Conservation (phyloP, 2,329 filamentous ascomycete species). For the Phaeosphaeriaceae sp. region DNA sequence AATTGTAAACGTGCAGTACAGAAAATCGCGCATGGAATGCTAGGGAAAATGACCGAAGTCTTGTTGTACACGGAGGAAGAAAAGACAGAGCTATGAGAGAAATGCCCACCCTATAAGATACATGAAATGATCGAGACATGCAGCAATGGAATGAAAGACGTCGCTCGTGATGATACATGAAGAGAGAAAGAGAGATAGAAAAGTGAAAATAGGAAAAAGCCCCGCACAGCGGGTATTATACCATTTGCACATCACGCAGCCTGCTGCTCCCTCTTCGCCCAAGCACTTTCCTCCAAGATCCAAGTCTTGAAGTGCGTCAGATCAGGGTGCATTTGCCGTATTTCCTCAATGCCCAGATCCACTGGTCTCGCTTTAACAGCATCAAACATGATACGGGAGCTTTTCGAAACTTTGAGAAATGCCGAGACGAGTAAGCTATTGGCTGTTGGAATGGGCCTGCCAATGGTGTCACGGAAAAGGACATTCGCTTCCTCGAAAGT, state of each 20-base stretch:
- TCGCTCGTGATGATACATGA: not conserved
- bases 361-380: constrained; percentile 57
- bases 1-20: not conserved
- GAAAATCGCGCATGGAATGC: not conserved
- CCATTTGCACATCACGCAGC: not conserved
- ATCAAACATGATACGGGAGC: constrained; percentile 53
- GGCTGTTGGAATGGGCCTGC: constrained; percentile 50
- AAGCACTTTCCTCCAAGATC: constrained; percentile 53
- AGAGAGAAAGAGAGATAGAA: not conserved
- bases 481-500: constrained; percentile 49
- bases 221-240: not conserved
- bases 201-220: not conserved
- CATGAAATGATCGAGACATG: not conserved
- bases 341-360: constrained; percentile 51
- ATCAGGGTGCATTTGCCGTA: constrained; percentile 51
- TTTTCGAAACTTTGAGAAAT: constrained; percentile 45
- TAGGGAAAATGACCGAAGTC: not conserved
- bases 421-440: constrained; percentile 45
- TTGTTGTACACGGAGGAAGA: not conserved
- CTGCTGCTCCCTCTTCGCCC: not conserved
- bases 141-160: not conserved
- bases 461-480: constrained; percentile 55
- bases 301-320: constrained; percentile 56
- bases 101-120: not conserved
- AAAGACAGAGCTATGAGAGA: not conserved